Evolutionary conservation across 371 early-diverging fungal genomes (phyloP).

Genomic region (Phascolomyces articulosus): DNA sequence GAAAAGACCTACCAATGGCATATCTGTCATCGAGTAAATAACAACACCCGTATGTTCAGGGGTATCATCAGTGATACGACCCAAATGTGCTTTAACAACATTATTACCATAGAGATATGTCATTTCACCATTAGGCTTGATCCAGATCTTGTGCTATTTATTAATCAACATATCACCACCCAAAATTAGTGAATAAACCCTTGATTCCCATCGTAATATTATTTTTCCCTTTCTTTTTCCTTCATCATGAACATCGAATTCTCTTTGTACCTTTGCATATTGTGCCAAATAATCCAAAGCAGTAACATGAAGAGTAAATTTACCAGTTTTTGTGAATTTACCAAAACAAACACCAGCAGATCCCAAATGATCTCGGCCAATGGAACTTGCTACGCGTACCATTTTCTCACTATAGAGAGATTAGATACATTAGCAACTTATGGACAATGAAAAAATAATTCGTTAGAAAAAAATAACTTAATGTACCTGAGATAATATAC

Average conservation of each 20-base stretch:
- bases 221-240: not conserved
- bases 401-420: constrained; percentile 73
- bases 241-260: not conserved
- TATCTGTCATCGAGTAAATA: constrained; percentile 92
- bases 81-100: constrained; percentile 97
- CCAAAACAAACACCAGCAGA: constrained; percentile 97
- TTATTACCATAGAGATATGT: constrained; percentile 99
- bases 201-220: too few relatives aligned
- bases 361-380: constrained; percentile 88
- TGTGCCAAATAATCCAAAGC: constrained; percentile 91
- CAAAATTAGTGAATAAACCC: not conserved
- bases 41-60: constrained; percentile 98
- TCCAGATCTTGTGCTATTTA: constrained; percentile 80
- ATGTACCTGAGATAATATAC: constrained; percentile 92
- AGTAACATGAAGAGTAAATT: constrained; percentile 96
- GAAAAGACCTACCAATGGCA: constrained; percentile 73
- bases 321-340: constrained; percentile 97
- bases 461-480: not conserved
- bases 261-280: constrained; percentile 83
- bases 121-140: constrained; percentile 99
- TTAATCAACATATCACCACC: not conserved
- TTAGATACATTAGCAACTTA: too few relatives aligned
- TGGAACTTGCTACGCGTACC: constrained; percentile 84
- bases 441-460: too few relatives aligned
- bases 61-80: constrained; percentile 95